Base-by-base conservation (phyloP, 345 rosid genomes). In the Diplotaxis tenuifolia region DNA sequence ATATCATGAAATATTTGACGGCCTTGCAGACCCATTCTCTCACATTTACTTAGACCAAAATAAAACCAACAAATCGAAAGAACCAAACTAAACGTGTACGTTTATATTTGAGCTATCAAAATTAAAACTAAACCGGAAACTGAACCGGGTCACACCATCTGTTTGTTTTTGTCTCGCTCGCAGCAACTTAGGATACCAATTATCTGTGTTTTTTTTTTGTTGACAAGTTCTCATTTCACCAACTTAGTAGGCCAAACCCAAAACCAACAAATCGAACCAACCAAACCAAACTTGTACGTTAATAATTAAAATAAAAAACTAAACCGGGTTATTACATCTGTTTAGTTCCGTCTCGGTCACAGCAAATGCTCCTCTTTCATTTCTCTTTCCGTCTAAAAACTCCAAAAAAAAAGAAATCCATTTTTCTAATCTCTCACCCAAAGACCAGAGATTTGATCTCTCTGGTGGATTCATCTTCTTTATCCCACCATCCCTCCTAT, bases 241-340 rank as follows among this genome's bases (percentile, higher is more conserved):
- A 29, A 29, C 34, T 25, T 25, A 25, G 34, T 29, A 29, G 34
- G 6, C 34, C 34, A 45, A 45, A 45, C 18, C 52, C 15, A 45
- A 15, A 45, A 45, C 52, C 52, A 45, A 45, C 52, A n/a, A 45
- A 45, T 1, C 50, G 4, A 36, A 36, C 47, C n/a, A 45, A 45
- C 47, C 50, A 42, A 45, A 40, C 53, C 53, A 47, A 47, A 47
- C 18, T 7, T 15, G 62, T 28, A 47, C 29, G 61, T 0, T 6
- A 6, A 47, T 15, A 42, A 49, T 2, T 6, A 64, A 54, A 55
- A 14, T 47, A 0, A 9, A 27, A 56, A n/a, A 56, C 5, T 5
- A 67, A 74, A 58, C 72, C 79, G 65, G 74, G 11, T 58, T 60
- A 6, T 10, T 38, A 62, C 60, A 49, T 22, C 4, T 11, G 42